phyloP scores from a whole-genome alignment of 495 filamentous ascomycete genomes.

The Baudoinia panamericana region DNA sequence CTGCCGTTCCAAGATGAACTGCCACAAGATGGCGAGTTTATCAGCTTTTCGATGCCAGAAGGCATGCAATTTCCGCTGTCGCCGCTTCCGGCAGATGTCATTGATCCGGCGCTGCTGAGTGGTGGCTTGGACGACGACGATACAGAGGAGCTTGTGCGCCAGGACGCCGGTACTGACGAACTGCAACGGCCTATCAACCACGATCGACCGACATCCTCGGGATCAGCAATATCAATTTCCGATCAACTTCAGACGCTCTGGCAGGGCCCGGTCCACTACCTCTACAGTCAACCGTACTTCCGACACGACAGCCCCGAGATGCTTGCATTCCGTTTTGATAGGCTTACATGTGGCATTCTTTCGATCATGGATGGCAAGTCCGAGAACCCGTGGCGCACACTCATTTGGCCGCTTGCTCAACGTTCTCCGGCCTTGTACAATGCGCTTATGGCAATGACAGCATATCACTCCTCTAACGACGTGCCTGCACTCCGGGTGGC shows the following conservation, averaged over 20 bases:
- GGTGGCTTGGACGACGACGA: constrained; percentile 4
- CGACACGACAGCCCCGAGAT: constrained; percentile 45
- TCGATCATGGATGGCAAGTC: constrained; percentile 59
- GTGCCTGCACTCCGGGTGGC: constrained; percentile 44
- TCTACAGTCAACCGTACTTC: constrained; percentile 37
- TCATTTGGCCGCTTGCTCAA: constrained; percentile 58
- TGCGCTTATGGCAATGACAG: constrained; percentile 62
- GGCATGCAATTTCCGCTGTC: constrained; percentile 8
- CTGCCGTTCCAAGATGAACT: constrained; percentile 4
- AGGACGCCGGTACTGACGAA: background rate
- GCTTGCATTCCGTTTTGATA: constrained; percentile 54
- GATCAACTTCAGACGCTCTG: background rate
- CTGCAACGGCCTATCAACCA: background rate
- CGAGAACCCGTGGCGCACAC: constrained; percentile 68
- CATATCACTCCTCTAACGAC: constrained; percentile 58
- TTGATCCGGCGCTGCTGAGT: constrained; percentile 1
- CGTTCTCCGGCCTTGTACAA: constrained; percentile 59
- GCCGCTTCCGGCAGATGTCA: background rate
- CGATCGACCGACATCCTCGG: background rate
- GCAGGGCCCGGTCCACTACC: constrained; percentile 12
- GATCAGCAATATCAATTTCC: background rate
- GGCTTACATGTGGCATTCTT: constrained; percentile 61
- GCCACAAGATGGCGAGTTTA: constrained; percentile 5
- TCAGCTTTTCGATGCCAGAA: constrained; percentile 11
- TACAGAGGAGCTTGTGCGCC: constrained; percentile 2